Conservation (phyloP, 441 rosid species). For the Rhodomyrtus psidioides region DNA sequence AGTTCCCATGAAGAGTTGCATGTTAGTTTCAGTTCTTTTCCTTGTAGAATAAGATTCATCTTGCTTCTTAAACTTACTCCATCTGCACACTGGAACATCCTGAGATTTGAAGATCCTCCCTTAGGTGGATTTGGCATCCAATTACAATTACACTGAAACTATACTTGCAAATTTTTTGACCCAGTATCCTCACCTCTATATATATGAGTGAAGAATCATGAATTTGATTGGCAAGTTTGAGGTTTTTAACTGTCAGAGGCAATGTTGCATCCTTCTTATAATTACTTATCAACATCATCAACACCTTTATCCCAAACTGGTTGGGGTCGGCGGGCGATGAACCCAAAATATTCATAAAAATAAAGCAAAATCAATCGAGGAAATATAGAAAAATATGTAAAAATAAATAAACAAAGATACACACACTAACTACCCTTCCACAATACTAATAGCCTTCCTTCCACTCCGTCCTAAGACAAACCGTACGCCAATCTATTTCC, state of each 20-base stretch:
- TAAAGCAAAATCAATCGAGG: too few relatives aligned
- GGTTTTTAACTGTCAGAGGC: not conserved
- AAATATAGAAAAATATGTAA: too few relatives aligned
- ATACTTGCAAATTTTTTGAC: not conserved
- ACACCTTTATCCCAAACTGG: too few relatives aligned
- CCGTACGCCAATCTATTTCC: too few relatives aligned
- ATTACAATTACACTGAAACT: not conserved
- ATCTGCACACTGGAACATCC: not conserved
- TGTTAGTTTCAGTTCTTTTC: not conserved
- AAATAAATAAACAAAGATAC: too few relatives aligned
- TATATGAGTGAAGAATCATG: not conserved
- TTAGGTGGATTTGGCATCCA: not conserved
- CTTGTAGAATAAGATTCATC: not conserved
- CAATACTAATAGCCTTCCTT: too few relatives aligned
- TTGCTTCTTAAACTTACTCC: not conserved
- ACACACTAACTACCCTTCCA: too few relatives aligned
- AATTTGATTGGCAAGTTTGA: not conserved
- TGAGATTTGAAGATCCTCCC: not conserved
- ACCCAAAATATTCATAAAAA: too few relatives aligned
- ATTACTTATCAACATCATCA: too few relatives aligned
- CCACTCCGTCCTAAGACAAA: too few relatives aligned
- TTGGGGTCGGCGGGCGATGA: too few relatives aligned
- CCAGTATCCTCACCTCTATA: not conserved
- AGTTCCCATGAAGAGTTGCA: constrained; percentile 5
- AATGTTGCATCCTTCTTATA: not conserved